Conservation (phyloP, 768 basidiomycete genomes). For the Cyathus striatus region DNA sequence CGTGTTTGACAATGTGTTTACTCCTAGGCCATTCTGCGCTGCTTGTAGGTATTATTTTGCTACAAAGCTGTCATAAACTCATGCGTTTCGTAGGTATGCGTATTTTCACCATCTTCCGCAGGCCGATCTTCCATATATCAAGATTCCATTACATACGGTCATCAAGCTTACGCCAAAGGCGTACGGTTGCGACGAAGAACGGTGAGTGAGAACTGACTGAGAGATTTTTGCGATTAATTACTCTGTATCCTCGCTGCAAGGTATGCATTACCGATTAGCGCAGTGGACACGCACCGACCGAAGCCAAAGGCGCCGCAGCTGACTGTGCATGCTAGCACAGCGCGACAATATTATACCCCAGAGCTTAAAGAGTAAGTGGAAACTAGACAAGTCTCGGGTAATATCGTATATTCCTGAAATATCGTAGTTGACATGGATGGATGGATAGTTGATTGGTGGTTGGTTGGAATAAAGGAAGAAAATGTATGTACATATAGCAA, state of each 20-base stretch:
- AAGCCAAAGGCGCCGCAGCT: constrained; percentile 43
- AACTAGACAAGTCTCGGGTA: constrained; percentile 4
- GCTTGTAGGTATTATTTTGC: constrained; percentile 46
- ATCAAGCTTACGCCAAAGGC: constrained; percentile 98
- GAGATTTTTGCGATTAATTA: too few relatives aligned
- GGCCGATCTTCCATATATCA: constrained; percentile 94
- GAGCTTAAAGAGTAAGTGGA: constrained; percentile 4
- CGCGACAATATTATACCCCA: constrained; percentile 40
- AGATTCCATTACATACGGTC: constrained; percentile 94
- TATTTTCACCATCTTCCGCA: constrained; percentile 94
- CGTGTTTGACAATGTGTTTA: constrained; percentile 4
- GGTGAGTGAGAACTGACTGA: too few relatives aligned
- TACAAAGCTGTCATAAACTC: constrained; percentile 2
- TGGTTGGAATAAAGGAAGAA: too few relatives aligned
- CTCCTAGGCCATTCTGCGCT: constrained; percentile 81
- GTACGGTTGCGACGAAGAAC: constrained; percentile 97
- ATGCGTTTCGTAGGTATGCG: constrained; percentile 62
- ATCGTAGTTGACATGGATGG: too few relatives aligned
- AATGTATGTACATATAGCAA: too few relatives aligned
- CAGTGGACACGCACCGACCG: constrained; percentile 89
- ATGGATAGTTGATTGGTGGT: too few relatives aligned
- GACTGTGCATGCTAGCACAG: constrained; percentile 23
- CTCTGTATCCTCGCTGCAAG: constrained; percentile 30
- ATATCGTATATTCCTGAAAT: too few relatives aligned
- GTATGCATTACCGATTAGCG: constrained; percentile 84